Percentiles rank a stretch among this genome's conserved stretches.
Conservation (phyloP, 163 green algal genomes). For the Chloromonas sp. region DNA sequence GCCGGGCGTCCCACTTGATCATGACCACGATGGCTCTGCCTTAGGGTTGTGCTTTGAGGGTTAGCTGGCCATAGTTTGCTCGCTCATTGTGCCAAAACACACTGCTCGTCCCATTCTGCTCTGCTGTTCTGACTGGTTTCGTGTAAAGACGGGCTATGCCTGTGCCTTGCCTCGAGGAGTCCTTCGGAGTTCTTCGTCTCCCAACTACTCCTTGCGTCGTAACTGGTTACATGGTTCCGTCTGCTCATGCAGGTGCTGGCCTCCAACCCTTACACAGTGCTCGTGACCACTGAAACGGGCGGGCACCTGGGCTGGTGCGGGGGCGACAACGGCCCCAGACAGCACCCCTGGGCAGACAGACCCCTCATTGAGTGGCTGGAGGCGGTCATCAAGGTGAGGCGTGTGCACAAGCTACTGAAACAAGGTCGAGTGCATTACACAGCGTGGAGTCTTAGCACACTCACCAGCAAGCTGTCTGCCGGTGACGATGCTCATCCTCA, state of each 20-base stretch:
- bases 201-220: too few relatives aligned
- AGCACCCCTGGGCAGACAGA: neutral
- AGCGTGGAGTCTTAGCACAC: too few relatives aligned
- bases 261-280: conserved; percentile 74
- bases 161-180: too few relatives aligned
- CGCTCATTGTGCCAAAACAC: neutral
- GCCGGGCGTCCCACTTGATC: too few relatives aligned
- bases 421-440: too few relatives aligned
- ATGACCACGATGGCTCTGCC: too few relatives aligned
- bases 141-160: neutral
- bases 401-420: too few relatives aligned
- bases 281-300: conserved; percentile 72
- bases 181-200: too few relatives aligned
- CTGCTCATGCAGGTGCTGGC: conserved; percentile 53
- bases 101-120: neutral
- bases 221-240: neutral
- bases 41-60: too few relatives aligned
- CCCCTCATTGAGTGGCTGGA: conserved; percentile 3
- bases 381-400: neutral
- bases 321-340: conserved; percentile 14
- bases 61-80: neutral
- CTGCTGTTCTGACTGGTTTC: neutral
- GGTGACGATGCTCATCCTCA: too few relatives aligned
- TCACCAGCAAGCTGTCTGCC: too few relatives aligned
- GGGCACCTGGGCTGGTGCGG: conserved; percentile 88